A percentile compares a stretch with the other conserved stretches of the same genome.
These are phyloP conservation scores for Phaffia tasmanica DNA, from an alignment of 768 basidiomycete genomes.

Conservation along the genomic window DNA sequence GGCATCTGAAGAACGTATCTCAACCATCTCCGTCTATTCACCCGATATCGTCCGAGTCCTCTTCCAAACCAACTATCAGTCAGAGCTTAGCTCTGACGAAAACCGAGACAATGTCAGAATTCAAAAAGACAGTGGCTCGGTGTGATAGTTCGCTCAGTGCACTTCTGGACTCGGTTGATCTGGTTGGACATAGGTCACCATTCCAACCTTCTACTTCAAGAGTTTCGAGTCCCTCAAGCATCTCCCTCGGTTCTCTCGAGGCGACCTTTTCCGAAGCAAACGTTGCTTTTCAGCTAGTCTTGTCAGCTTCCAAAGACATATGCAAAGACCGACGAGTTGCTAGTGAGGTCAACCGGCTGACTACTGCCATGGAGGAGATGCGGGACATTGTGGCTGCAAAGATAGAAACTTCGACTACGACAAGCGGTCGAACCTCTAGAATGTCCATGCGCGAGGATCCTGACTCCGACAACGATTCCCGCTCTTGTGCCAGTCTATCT, in stretches of 20 bases:
- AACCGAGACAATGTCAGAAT: too few species aligned
- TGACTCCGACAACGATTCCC: background rate
- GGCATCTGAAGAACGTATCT: too few species aligned
- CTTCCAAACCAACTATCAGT: too few species aligned
- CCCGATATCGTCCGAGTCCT: too few species aligned
- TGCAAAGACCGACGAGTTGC: background rate
- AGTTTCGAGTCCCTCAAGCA: background rate
- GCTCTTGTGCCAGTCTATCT: background rate
- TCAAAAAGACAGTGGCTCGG: background rate
- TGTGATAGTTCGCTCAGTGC: constrained; percentile 5
- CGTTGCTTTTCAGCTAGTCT: background rate
- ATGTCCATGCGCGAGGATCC: background rate
- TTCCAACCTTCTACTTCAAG: background rate
- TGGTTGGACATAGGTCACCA: background rate
- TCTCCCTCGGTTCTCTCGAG: background rate
- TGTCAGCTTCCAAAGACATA: background rate
- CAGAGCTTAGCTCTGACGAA: too few species aligned
- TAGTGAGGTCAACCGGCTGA: constrained; percentile 6
- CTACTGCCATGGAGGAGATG: constrained; percentile 16
- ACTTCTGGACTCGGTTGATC: constrained; percentile 7
- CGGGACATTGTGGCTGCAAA: constrained; percentile 14
- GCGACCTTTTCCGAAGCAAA: background rate
- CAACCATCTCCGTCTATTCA: too few species aligned
- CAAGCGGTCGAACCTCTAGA: background rate
- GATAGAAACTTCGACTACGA: background rate